Conservation (phyloP, 768 basidiomycete species). For the Pulveroboletus sp. region DNA sequence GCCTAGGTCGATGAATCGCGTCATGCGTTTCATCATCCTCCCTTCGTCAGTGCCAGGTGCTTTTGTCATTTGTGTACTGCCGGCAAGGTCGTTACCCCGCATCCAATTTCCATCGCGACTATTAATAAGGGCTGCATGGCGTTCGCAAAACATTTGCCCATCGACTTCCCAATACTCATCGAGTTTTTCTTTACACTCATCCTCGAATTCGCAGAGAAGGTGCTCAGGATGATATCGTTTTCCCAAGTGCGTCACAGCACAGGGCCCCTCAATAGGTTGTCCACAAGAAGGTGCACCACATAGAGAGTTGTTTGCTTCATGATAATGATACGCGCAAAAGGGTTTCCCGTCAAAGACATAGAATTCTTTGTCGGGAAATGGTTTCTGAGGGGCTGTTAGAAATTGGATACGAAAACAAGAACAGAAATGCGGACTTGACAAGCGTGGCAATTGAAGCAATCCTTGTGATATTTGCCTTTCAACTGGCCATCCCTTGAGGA, state of each 20-base stretch:
- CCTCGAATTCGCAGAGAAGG: slow-evolving; percentile 74
- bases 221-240: slow-evolving; percentile 88
- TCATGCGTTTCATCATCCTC: slow-evolving; percentile 73
- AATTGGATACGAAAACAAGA: neutral
- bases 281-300: slow-evolving; percentile 79
- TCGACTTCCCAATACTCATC: slow-evolving; percentile 92
- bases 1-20: slow-evolving; percentile 74
- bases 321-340: slow-evolving; percentile 89
- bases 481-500: slow-evolving; percentile 91
- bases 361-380: slow-evolving; percentile 89
- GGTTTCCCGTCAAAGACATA: slow-evolving; percentile 92
- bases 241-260: slow-evolving; percentile 80
- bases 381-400: slow-evolving; percentile 49
- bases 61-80: slow-evolving; percentile 7
- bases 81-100: slow-evolving; percentile 12
- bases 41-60: slow-evolving; percentile 32
- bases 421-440: slow-evolving; percentile 58
- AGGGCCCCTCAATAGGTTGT: slow-evolving; percentile 90
- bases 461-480: slow-evolving; percentile 92
- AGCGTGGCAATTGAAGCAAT: slow-evolving; percentile 85
- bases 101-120: slow-evolving; percentile 22
- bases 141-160: slow-evolving; percentile 82
- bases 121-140: slow-evolving; percentile 51
- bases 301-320: slow-evolving; percentile 86
- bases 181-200: slow-evolving; percentile 51